Evolutionary conservation across 192 early-diverging fungal species (phyloP).

Genomic region (Chytriomyces sp.): DNA sequence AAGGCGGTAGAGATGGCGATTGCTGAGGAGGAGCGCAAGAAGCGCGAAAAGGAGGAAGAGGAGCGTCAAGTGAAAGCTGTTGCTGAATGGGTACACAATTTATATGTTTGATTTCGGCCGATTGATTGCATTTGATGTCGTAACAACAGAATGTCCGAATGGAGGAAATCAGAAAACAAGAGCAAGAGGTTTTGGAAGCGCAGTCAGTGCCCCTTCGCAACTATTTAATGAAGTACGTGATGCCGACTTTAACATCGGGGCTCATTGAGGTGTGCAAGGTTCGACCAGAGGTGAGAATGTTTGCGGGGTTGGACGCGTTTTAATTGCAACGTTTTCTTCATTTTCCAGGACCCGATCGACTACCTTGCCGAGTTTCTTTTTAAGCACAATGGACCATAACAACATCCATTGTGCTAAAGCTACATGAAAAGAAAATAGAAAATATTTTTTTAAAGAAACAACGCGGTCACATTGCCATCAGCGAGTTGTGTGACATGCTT

Average conservation of each 20-base stretch:
- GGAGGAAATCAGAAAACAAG: constrained; percentile 65
- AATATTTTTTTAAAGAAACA: no score
- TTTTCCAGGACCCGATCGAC: constrained; percentile 55
- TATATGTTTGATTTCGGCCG: no score
- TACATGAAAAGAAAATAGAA: no score
- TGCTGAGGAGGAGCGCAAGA: constrained; percentile 51
- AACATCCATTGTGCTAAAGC: no score
- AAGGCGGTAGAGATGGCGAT: constrained; percentile 46
- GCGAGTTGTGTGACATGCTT: no score
- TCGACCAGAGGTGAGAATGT: constrained; percentile 54
- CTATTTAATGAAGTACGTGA: constrained; percentile 65
- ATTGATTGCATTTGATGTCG: background rate
- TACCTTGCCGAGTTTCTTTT: constrained; percentile 63
- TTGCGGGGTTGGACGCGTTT: background rate
- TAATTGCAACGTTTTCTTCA: background rate
- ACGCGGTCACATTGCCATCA: no score
- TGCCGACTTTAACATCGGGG: constrained; percentile 65
- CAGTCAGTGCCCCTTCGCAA: constrained; percentile 63
- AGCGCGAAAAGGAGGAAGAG: constrained; percentile 56
- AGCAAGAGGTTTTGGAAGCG: constrained; percentile 64
- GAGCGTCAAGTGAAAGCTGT: constrained; percentile 57
- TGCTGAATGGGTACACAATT: constrained; percentile 56
- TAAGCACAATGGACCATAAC: constrained; percentile 35
- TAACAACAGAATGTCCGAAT: constrained; percentile 47
- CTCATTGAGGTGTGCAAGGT: constrained; percentile 64